Evolutionary conservation across 805 yeast species (phyloP).

Genomic region (Candida rishiriensis): DNA sequence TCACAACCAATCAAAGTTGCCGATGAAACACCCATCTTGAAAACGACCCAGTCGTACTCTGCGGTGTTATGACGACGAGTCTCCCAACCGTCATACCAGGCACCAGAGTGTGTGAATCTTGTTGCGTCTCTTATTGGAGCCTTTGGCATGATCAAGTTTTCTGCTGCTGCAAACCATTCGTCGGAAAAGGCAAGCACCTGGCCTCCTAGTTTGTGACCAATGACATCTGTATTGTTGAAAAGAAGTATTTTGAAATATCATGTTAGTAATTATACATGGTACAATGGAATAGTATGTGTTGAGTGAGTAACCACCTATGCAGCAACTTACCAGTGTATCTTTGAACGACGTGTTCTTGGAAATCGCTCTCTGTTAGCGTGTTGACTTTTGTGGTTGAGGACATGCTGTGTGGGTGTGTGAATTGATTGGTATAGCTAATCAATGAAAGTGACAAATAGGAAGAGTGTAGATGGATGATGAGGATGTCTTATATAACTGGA

Average conservation of each 20-base stretch:
- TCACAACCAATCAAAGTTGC: conserved; percentile 82
- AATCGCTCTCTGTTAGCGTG: conserved; percentile 29
- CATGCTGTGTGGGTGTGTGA: no score
- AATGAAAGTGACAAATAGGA: no score
- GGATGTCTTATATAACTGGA: no score
- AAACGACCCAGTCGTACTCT: conserved; percentile 82
- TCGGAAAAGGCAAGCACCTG: conserved; percentile 65
- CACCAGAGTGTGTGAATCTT: conserved; percentile 77
- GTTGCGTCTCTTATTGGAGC: conserved; percentile 81
- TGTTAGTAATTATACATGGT: not conserved
- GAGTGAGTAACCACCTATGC: not conserved
- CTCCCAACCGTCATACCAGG: conserved; percentile 99
- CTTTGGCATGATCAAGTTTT: conserved; percentile 74
- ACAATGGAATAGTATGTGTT: not conserved
- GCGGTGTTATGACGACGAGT: conserved; percentile 88
- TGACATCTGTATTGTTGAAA: conserved; percentile 49
- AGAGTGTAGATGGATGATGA: no score
- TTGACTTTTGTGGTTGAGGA: not conserved
- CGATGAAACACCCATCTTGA: conserved; percentile 77
- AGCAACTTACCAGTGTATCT: conserved; percentile 46
- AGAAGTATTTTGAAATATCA: no score
- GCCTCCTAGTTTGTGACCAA: conserved; percentile 84
- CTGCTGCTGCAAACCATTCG: conserved; percentile 95
- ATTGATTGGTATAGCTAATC: no score
- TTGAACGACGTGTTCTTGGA: conserved; percentile 42